Evolutionary conservation across 192 early-diverging fungal species (phyloP).

Genomic region (Ambispora gerdemannii): DNA sequence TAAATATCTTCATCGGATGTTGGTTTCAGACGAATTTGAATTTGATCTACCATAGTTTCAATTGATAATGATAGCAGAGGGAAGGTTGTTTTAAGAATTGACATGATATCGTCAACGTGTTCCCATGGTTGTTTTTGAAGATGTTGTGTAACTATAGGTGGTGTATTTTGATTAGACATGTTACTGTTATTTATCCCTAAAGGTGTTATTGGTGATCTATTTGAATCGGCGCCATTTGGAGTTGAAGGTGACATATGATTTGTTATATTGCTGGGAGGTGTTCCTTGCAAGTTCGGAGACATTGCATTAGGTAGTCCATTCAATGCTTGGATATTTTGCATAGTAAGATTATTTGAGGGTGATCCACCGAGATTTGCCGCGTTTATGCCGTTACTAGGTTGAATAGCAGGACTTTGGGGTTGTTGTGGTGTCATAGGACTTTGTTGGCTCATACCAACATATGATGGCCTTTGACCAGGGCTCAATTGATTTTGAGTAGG

Average conservation of each 20-base stretch:
- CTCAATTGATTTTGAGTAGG: slow-evolving; percentile 26
- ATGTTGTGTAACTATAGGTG: slow-evolving; percentile 25
- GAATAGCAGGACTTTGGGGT: slow-evolving; percentile 21
- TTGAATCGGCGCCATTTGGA: slow-evolving; percentile 17
- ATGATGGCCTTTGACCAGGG: neutral
- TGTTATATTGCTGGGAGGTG: slow-evolving; percentile 1
- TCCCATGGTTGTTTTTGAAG: slow-evolving; percentile 68
- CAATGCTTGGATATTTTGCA: slow-evolving; percentile 17
- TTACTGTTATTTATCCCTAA: neutral
- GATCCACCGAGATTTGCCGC: neutral
- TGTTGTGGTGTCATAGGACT: slow-evolving; percentile 19
- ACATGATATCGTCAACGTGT: slow-evolving; percentile 92
- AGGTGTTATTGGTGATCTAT: neutral
- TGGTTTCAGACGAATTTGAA: slow-evolving; percentile 90
- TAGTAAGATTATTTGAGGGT: neutral
- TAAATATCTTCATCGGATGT: slow-evolving; percentile 98
- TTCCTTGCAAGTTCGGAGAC: neutral
- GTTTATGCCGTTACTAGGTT: slow-evolving; percentile 16
- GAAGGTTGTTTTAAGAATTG: slow-evolving; percentile 89
- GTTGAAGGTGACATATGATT: slow-evolving; percentile 20
- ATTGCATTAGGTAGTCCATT: neutral
- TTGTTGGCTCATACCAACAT: neutral
- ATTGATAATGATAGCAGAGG: slow-evolving; percentile 92
- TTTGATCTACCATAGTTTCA: slow-evolving; percentile 99
- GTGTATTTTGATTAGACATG: slow-evolving; percentile 8